Base-by-base conservation (phyloP, 495 filamentous ascomycete genomes). In the Paragyromitra xinjiangensis region DNA sequence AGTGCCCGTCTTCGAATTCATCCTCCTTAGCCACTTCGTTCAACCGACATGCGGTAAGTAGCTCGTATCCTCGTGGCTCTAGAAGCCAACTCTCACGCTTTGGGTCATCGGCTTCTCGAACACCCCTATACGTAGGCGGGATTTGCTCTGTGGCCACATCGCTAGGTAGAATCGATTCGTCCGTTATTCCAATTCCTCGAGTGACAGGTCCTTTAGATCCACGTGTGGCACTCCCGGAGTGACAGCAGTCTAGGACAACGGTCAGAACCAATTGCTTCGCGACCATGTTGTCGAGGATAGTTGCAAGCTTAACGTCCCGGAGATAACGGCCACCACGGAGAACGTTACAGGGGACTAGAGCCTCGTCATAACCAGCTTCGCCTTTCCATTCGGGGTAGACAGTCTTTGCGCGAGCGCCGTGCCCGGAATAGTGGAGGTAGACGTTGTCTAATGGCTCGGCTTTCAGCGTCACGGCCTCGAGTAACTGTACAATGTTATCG, bases 211-310 rank as follows among this genome's bases (percentile, higher is more conserved):
- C 12, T 9, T 64, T 42, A 3, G 0, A 3, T 39, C 61, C 61
- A n/a, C 62, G 62, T 11, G 62, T 64, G 19, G 39, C 62, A 9
- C 62, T 48, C 6, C 44, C 44, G 2, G 64, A 66, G 26, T 50
- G 44, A 24, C 64, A 66, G 16, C 64, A 29, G 8, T 53, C 64
- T 0, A 66, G 44, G 1, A 51, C 24, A 34, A 66, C 24, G 9
- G 24, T 39, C 12, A 66, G 7, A 8, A 66, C 39, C 6, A 66
- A 8, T 29, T 11, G n/a, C 64, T 51, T 50, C 7, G 14, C n/a
- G 9, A 39, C 24, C 64, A 66, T 66, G 2, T 14, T 12, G 1
- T 19, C 12, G 16, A 66, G 64, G 7, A 66, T 22, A 6, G 14
- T n/a, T 51, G 64, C 44, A 6, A 66, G 1, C 44, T 66, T 8